Percentiles rank a stretch among this genome's conserved stretches.
Conservation (phyloP, 352 stramenopile species). For the Pythium dissimile region DNA sequence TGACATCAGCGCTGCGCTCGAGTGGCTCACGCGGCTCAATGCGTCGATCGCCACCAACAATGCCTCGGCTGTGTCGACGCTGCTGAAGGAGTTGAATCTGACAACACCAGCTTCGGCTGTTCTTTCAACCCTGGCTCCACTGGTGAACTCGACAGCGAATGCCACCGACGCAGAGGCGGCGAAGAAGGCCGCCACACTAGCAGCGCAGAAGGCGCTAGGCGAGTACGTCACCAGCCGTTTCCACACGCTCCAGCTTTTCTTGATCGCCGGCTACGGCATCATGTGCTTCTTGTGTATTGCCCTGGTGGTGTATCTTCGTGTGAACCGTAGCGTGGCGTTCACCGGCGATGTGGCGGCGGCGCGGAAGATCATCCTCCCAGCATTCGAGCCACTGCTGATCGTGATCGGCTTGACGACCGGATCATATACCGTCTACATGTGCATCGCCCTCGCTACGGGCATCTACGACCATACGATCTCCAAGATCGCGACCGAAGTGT, state of each 20-base stretch:
- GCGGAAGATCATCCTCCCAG: slow-evolving; percentile 55
- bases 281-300: slow-evolving; percentile 6
- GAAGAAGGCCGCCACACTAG: slow-evolving; percentile 20
- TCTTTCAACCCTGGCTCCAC: neutral
- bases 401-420: slow-evolving; percentile 36
- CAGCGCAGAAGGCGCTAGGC: neutral
- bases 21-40: slow-evolving; percentile 17
- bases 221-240: slow-evolving; percentile 5
- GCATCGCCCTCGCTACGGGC: slow-evolving; percentile 25
- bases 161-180: neutral
- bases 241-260: neutral
- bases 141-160: neutral
- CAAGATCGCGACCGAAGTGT: slow-evolving; percentile 25
- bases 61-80: neutral
- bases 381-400: slow-evolving; percentile 63
- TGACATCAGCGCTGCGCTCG: slow-evolving; percentile 9
- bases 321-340: slow-evolving; percentile 50
- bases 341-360: slow-evolving; percentile 39
- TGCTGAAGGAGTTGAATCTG: slow-evolving; percentile 8
- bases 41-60: slow-evolving; percentile 13
- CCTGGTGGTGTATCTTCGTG: slow-evolving; percentile 48
- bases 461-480: slow-evolving; percentile 14
- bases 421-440: slow-evolving; percentile 31
- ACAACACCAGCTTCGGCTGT: neutral
- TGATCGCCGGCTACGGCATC: slow-evolving; percentile 7